These are phyloP conservation scores for Xylaria sp. DNA, from an alignment of 2,329 filamentous ascomycete species.

Conservation along the genomic window DNA sequence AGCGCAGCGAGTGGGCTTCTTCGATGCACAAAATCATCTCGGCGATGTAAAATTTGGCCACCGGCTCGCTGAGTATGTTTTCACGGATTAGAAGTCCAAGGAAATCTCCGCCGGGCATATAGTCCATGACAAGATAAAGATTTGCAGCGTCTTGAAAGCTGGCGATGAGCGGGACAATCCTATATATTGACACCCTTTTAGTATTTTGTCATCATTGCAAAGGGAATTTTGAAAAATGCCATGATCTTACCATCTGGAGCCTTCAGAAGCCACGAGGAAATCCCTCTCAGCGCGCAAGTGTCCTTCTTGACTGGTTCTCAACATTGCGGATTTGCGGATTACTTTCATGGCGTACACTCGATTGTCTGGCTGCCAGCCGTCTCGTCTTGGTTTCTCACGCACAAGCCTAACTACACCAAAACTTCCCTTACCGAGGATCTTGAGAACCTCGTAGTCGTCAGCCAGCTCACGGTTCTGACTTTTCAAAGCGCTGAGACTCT, in stretches of 20 bases:
- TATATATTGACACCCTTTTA: constrained; percentile 28
- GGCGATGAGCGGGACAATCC: constrained; percentile 79
- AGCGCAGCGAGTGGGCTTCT: constrained; percentile 79
- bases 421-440: constrained; percentile 84
- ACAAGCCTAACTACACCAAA: constrained; percentile 91
- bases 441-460: constrained; percentile 72
- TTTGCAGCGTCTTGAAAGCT: constrained; percentile 84
- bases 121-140: constrained; percentile 95
- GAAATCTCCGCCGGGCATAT: constrained; percentile 96
- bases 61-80: constrained; percentile 71
- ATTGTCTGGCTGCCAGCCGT: constrained; percentile 1
- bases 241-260: constrained; percentile 63
- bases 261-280: constrained; percentile 81
- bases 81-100: constrained; percentile 79
- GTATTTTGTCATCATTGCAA: background rate
- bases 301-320: constrained; percentile 84
- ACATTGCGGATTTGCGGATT: constrained; percentile 89
- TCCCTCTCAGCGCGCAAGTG: constrained; percentile 88
- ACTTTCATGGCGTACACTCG: constrained; percentile 94
- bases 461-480: constrained; percentile 45
- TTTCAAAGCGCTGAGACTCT: constrained; percentile 39
- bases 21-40: constrained; percentile 96
- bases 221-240: background rate
- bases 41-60: constrained; percentile 81
- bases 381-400: constrained; percentile 49